Base-by-base conservation (phyloP, 164 flowering plant species). In the Stephania japonica region DNA sequence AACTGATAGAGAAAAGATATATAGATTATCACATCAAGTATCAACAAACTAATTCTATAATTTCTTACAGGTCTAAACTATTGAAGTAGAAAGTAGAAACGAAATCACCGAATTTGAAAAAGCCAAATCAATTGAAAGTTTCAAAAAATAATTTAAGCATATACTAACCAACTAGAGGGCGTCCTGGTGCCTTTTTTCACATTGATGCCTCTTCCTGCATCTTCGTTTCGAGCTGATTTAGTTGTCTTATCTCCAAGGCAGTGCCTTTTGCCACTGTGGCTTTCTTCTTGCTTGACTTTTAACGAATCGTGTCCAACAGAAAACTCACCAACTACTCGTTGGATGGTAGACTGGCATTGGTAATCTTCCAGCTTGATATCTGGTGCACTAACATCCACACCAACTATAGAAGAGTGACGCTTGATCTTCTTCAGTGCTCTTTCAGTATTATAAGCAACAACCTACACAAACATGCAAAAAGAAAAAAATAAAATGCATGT, bases 351-450 rank as follows among this genome's bases (percentile, higher is more conserved):
- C 62, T 65, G 76, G 26, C 64, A 61, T 69, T 70, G 70, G 13
- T 59, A 78, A 73, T 44, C 81, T 70, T 63, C 75, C 70, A 75
- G 24, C 74, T 74, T 75, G 47, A 70, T 59, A 43, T 43, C 79
- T 26, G 85, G 75, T 70, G 49, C 78, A 82, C 67, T 73, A 68
- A 87, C 77, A 81, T 76, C 83, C 27, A 84, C 68, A 65, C 86
- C 78, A 77, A 73, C 81, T 43, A 80, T 71, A 72, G 88, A 71
- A 76, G 87, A 53, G 75, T 89, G 97, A 61, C 93, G 88, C 75
- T 90, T 94, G 80, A 94, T 84, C 85, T 92, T 94, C 67, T 80
- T 83, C 53, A 83, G 72, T 42, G 91, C 85, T 81, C 93, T 89
- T 79, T 87, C 97, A 43, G 85, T 82, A 47, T 85, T 84, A 76